Evolutionary conservation across 371 early-diverging fungal genomes (phyloP).

Genomic region (Apophysomyces ossiformis): DNA sequence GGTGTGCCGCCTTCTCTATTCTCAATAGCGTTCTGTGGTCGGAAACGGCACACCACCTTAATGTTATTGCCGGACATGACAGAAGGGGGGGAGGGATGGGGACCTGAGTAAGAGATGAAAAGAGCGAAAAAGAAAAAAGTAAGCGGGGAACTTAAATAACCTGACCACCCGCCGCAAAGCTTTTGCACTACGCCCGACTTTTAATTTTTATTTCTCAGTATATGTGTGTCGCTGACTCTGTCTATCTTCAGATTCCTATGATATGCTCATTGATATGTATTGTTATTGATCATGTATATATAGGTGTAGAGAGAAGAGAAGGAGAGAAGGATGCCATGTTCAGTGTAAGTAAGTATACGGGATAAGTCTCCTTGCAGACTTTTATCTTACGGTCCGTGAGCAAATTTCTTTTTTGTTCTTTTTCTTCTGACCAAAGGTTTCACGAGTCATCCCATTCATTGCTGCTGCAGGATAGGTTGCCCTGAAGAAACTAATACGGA

Average conservation of each 20-base stretch:
- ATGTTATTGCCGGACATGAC: constrained; percentile 77
- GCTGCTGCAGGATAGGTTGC: constrained; percentile 5
- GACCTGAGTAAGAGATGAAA: constrained; percentile 17
- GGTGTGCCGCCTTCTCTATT: constrained; percentile 85
- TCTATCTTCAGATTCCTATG: not conserved
- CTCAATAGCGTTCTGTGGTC: constrained; percentile 93
- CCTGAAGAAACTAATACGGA: constrained; percentile 1
- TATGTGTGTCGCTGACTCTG: not conserved
- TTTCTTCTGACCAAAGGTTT: not conserved
- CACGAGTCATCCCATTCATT: not conserved
- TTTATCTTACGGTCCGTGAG: not conserved
- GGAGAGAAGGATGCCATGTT: not conserved
- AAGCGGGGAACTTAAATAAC: constrained; percentile 7
- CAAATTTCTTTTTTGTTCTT: not conserved
- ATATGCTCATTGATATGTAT: not conserved
- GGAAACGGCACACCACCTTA: constrained; percentile 94
- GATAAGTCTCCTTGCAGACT: not conserved
- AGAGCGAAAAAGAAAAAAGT: constrained; percentile 17
- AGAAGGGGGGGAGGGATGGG: not conserved
- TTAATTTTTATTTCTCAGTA: not conserved
- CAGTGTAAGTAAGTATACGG: not conserved
- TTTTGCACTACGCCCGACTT: constrained; percentile 3
- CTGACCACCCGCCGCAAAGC: not conserved
- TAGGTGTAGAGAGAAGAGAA: not conserved
- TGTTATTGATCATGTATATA: not conserved